Conservation (phyloP, 2,329 filamentous ascomycete genomes). For the Stagonosporopsis vannaccii region DNA sequence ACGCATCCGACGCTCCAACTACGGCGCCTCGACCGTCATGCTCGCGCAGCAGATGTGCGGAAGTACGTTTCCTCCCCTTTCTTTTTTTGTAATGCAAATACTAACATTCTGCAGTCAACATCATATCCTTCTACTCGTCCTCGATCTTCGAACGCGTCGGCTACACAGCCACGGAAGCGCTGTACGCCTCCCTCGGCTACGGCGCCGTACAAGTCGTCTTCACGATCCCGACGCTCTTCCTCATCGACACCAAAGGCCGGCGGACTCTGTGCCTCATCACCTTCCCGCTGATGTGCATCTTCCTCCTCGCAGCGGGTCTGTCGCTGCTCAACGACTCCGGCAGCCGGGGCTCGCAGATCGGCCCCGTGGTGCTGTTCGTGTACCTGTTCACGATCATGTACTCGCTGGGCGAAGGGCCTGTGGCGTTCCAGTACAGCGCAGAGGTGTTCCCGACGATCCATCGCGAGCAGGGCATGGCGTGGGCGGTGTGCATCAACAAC, state of each 20-base stretch:
- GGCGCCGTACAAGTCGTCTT: constrained; percentile 47
- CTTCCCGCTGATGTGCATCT: constrained; percentile 48
- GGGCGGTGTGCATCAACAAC: constrained; percentile 54
- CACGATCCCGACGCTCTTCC: constrained; percentile 48
- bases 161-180: constrained; percentile 35
- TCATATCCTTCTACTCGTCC: constrained; percentile 81
- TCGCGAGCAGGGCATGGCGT: constrained; percentile 52
- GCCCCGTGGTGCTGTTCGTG: constrained; percentile 45
- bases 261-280: constrained; percentile 43
- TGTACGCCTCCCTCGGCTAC: constrained; percentile 49
- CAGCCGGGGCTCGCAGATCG: constrained; percentile 35
- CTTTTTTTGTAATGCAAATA: not conserved
- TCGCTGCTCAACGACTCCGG: constrained; percentile 40
- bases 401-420: constrained; percentile 55
- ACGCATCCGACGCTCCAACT: constrained; percentile 48
- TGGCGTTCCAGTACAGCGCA: constrained; percentile 57
- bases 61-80: constrained; percentile 14
- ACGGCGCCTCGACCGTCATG: constrained; percentile 52
- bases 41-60: constrained; percentile 52
- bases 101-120: constrained; percentile 61
- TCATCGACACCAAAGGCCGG: constrained; percentile 51
- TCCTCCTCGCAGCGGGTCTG: constrained; percentile 46
- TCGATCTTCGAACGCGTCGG: constrained; percentile 68
- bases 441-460: constrained; percentile 50
- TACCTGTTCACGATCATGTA: constrained; percentile 50